Evolutionary conservation across 2,329 filamentous ascomycete species (phyloP), one percentile per base, ranked within the genome.

Genomic region (Aphanocladium album): DNA sequence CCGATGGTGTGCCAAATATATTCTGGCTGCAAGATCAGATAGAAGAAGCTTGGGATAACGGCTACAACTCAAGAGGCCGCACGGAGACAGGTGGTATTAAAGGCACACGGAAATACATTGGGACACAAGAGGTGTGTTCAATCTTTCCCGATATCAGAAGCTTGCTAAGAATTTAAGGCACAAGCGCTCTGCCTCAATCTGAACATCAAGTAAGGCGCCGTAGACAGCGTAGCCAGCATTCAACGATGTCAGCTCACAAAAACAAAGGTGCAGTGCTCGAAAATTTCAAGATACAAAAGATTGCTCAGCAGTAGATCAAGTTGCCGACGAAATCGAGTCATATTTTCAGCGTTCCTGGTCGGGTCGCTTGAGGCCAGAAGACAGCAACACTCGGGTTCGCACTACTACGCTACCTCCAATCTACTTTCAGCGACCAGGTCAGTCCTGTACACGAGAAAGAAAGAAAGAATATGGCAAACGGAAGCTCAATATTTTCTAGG

Each of bases 71-170:
- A 3, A 81, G 86, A 49, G 91, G 89, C 3, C 83, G 90, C 37
- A 70, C 84, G 2, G 91, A 98, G 73, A 97, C 93, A 0, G 93
- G 93, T 2, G 91, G 92, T 1, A 89, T 98, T 64, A 85, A 80
- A 64, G 88, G 88, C n/a, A 96, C 93, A 0, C 85, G 95, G 62
- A 98, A 97, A 73, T 98, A 95, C 70, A 98, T 98, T 67, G 93
- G 93, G 17, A 97, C 93, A 1, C 87, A 91, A 9, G 93, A 98
- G 79, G 90, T 90, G 77, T 66, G 71, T 39, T 2, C 12, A 11
- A 17, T 6, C 14, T 39, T n/a, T 30, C 14, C n/a, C 5, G 46
- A 9, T 17, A 46, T 3, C 8, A 27, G 19, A 46, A n/a, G 17
- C n/a, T 9, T 17, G 47, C 47, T 46, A 30, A 30, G 43, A 50